phyloP scores from a whole-genome alignment of 2,329 filamentous ascomycete genomes.

The Plectosphaerella sp. region DNA sequence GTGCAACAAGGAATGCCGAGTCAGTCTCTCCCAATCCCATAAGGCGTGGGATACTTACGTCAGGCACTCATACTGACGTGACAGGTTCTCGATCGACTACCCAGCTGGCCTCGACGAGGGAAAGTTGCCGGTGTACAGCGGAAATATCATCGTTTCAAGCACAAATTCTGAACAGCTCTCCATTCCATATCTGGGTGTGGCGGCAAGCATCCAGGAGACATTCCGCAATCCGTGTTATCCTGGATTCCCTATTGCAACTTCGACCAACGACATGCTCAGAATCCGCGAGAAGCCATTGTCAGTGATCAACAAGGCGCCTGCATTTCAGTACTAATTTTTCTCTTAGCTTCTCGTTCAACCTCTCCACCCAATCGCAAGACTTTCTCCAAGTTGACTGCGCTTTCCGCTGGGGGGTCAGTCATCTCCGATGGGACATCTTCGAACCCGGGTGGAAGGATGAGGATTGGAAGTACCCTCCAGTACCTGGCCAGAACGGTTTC shows the following conservation, averaged over 20 bases:
- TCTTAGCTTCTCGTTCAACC: conserved; percentile 8
- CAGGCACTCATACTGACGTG: background rate
- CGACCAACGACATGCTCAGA: background rate
- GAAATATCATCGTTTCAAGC: conserved; percentile 36
- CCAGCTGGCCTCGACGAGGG: conserved; percentile 18
- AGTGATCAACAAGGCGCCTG: background rate
- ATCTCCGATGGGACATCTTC: conserved; percentile 25
- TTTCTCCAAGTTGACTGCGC: conserved; percentile 5
- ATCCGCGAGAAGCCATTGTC: conserved; percentile 8
- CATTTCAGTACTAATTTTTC: background rate
- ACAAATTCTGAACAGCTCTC: conserved; percentile 33
- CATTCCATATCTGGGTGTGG: conserved; percentile 31
- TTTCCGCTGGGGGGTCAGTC: conserved; percentile 5
- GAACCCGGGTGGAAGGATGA: conserved; percentile 29
- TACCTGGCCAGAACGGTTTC: conserved; percentile 29
- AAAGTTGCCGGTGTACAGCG: conserved; percentile 36
- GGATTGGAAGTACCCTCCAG: conserved; percentile 36
- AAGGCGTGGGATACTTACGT: too few species aligned
- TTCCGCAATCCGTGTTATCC: conserved; percentile 4
- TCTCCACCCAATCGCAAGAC: conserved; percentile 4
- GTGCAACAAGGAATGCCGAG: conserved; percentile 14
- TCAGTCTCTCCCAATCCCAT: background rate
- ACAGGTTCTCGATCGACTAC: conserved; percentile 19
- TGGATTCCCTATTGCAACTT: background rate
- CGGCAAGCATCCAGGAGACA: conserved; percentile 1